phyloP scores from a whole-genome alignment of 2,329 filamentous ascomycete species.

The Hysterium pulicare region DNA sequence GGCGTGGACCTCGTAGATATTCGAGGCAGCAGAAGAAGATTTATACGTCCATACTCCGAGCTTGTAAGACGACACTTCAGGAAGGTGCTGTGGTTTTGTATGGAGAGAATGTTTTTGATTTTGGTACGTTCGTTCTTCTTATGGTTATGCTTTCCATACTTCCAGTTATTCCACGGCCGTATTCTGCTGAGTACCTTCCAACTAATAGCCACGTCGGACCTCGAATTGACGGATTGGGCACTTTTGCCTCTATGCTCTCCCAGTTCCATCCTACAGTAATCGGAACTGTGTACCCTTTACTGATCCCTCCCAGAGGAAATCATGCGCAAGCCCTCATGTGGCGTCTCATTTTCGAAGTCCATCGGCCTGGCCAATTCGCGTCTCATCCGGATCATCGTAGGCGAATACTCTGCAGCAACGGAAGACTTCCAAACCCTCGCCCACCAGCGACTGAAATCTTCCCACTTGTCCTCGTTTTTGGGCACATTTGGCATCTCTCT shows the following conservation, averaged over 20 bases:
- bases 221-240: background rate
- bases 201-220: background rate
- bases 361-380: conserved; percentile 8
- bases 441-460: conserved; percentile 1
- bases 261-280: no score
- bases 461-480: conserved; percentile 5
- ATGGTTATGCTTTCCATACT: background rate
- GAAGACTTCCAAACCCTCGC: conserved; percentile 7
- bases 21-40: conserved; percentile 11
- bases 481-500: conserved; percentile 6
- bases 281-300: no score
- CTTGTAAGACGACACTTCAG: conserved; percentile 6
- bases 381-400: conserved; percentile 12
- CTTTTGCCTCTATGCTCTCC: no score
- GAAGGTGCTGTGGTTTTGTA: conserved; percentile 13
- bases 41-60: conserved; percentile 9
- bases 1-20: conserved; percentile 9
- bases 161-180: background rate
- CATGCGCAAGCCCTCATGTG: conserved; percentile 2
- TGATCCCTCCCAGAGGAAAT: conserved; percentile 8
- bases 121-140: conserved; percentile 8
- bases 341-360: background rate
- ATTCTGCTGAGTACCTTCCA: background rate
- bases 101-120: conserved; percentile 17
- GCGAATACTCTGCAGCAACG: conserved; percentile 11